Percentiles rank a stretch among this genome's conserved stretches.
Evolutionary conservation across 2,329 filamentous ascomycete genomes (phyloP).

Genomic region (Penicillium thymicola): DNA sequence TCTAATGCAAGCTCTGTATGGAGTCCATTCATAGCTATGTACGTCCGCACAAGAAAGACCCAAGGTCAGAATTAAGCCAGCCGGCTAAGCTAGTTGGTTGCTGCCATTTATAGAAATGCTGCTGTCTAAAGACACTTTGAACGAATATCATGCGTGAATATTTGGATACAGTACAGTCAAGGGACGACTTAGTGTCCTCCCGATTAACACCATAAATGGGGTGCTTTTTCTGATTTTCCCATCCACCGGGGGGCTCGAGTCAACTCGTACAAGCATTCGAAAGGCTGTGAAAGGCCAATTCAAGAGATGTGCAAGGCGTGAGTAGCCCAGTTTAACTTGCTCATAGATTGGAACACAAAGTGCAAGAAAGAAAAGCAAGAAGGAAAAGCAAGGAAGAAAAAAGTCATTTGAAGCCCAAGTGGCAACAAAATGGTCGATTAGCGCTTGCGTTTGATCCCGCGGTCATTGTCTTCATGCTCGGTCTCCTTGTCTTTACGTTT

Average conservation of each 20-base stretch:
- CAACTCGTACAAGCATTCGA: not conserved
- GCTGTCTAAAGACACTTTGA: not conserved
- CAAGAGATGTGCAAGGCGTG: not conserved
- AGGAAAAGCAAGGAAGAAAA: not conserved
- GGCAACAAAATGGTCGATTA: constrained; percentile 28
- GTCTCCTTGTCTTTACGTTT: constrained; percentile 60
- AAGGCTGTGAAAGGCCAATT: not conserved
- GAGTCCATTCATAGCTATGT: not conserved
- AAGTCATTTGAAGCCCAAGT: not conserved
- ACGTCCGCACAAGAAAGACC: not conserved
- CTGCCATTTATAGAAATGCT: not conserved
- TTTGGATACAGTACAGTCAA: constrained; percentile 1
- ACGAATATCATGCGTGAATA: not conserved
- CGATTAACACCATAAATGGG: not conserved
- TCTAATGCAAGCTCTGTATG: not conserved
- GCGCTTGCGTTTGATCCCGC: constrained; percentile 72
- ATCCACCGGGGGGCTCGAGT: not conserved
- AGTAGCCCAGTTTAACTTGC: not conserved
- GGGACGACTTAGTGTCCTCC: not conserved
- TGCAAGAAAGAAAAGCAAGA: not conserved
- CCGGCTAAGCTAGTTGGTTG: not conserved
- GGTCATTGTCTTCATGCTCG: constrained; percentile 54
- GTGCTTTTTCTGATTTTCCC: not conserved
- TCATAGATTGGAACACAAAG: not conserved
- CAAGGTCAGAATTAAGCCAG: not conserved